Conservation (phyloP, 2,329 filamentous ascomycete species). For the Verruconis gallopava region DNA sequence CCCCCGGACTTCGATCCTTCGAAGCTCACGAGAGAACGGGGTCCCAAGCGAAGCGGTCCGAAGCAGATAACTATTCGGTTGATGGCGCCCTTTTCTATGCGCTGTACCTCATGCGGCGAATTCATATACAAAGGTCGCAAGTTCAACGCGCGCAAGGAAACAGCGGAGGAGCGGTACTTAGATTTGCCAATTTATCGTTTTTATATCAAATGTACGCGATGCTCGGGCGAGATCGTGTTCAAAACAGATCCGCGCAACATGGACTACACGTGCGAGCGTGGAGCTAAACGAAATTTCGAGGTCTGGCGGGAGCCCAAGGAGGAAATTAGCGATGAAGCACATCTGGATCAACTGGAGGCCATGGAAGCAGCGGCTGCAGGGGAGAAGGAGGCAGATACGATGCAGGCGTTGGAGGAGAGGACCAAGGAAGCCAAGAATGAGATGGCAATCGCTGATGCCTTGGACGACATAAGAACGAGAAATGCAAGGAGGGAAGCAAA, state of each 20-base stretch:
- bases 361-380: slow-evolving; percentile 57
- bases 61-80: slow-evolving; percentile 77
- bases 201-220: slow-evolving; percentile 81
- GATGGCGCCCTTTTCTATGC: slow-evolving; percentile 80
- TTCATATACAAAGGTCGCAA: slow-evolving; percentile 90
- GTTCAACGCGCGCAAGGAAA: slow-evolving; percentile 92
- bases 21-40: slow-evolving; percentile 57
- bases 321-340: slow-evolving; percentile 69
- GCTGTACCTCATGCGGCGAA: slow-evolving; percentile 56
- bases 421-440: slow-evolving; percentile 85
- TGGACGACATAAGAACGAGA: slow-evolving; percentile 85
- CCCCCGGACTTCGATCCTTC: slow-evolving; percentile 81
- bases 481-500: slow-evolving; percentile 80
- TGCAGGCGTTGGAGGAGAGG: slow-evolving; percentile 91
- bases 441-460: slow-evolving; percentile 90
- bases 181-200: slow-evolving; percentile 79
- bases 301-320: slow-evolving; percentile 64
- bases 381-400: slow-evolving; percentile 47
- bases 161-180: slow-evolving; percentile 79
- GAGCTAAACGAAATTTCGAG: slow-evolving; percentile 87
- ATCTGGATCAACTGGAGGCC: slow-evolving; percentile 67
- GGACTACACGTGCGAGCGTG: slow-evolving; percentile 71
- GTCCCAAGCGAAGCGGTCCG: slow-evolving; percentile 58
- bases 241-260: slow-evolving; percentile 90
- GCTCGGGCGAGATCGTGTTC: slow-evolving; percentile 78